Evolutionary conservation across 1,139 yeast genomes (phyloP).

Genomic region (Scheffersomyces parashehatae): DNA sequence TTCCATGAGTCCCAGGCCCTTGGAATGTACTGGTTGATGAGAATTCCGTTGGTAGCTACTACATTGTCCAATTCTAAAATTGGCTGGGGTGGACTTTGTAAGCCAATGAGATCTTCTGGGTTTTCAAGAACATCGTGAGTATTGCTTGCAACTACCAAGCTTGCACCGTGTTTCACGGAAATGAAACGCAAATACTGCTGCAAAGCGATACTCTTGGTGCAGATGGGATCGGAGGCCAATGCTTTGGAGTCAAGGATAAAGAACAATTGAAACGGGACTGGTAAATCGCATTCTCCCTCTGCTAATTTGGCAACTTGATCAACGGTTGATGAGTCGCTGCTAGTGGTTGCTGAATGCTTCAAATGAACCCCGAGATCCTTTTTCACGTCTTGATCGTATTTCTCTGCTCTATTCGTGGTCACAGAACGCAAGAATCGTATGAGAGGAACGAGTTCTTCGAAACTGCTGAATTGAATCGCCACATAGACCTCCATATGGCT

Average conservation of each 20-base stretch:
- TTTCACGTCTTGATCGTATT: slow-evolving; percentile 4
- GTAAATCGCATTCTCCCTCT: slow-evolving; percentile 21
- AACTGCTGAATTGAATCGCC: slow-evolving; percentile 13
- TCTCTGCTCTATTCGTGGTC: slow-evolving; percentile 1
- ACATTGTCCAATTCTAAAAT: slow-evolving; percentile 8
- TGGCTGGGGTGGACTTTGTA: slow-evolving; percentile 5
- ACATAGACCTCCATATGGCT: slow-evolving; percentile 10
- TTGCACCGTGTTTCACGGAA: slow-evolving; percentile 44
- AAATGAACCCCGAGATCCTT: slow-evolving; percentile 3
- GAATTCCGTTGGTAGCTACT: slow-evolving; percentile 2
- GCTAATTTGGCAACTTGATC: background rate
- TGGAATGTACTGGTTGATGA: slow-evolving; percentile 42
- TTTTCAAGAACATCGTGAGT: slow-evolving; percentile 4
- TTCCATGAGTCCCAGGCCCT: slow-evolving; percentile 51
- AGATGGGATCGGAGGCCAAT: slow-evolving; percentile 19
- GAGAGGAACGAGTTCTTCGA: slow-evolving; percentile 12
- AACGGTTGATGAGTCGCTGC: background rate
- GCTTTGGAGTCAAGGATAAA: slow-evolving; percentile 18
- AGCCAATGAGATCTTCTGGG: slow-evolving; percentile 1
- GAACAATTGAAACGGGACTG: slow-evolving; percentile 17
- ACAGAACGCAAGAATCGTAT: slow-evolving; percentile 1
- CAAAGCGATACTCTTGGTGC: slow-evolving; percentile 22
- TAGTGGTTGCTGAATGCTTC: slow-evolving; percentile 7
- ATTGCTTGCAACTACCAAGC: slow-evolving; percentile 25
- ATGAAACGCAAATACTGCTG: slow-evolving; percentile 59